Conservation (phyloP, 1,139 yeast genomes). For the Candida tetrigidarum region DNA sequence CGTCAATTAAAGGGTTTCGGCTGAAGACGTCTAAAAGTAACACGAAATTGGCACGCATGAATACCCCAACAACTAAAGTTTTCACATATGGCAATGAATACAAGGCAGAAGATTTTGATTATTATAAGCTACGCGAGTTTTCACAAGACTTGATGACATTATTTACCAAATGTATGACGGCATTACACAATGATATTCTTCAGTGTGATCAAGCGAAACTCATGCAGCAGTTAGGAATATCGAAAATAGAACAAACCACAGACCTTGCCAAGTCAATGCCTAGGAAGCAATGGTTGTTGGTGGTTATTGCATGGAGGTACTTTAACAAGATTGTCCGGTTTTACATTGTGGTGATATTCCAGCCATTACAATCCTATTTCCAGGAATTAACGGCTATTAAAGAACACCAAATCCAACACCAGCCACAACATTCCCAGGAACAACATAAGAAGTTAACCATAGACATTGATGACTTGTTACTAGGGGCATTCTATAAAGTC, state of each 20-base stretch:
- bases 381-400: constrained; percentile 16
- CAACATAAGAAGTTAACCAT: background rate
- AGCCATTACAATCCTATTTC: constrained; percentile 31
- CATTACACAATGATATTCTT: constrained; percentile 28
- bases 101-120: constrained; percentile 27
- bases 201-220: background rate
- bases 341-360: constrained; percentile 32
- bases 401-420: background rate
- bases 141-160: constrained; percentile 32
- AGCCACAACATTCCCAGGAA: constrained; percentile 16
- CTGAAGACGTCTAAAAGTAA: constrained; percentile 4
- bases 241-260: constrained; percentile 6
- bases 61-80: background rate
- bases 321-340: constrained; percentile 37
- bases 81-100: background rate
- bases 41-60: constrained; percentile 1
- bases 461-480: constrained; percentile 1
- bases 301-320: constrained; percentile 32
- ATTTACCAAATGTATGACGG: constrained; percentile 28
- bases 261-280: constrained; percentile 12
- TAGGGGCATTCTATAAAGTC: constrained; percentile 5
- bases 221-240: background rate
- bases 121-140: constrained; percentile 34
- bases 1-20: background rate
- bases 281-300: background rate